Evolutionary conservation across 768 basidiomycete genomes (phyloP), one percentile per base, ranked within the genome.

Genomic region (Boletus subparvulus): DNA sequence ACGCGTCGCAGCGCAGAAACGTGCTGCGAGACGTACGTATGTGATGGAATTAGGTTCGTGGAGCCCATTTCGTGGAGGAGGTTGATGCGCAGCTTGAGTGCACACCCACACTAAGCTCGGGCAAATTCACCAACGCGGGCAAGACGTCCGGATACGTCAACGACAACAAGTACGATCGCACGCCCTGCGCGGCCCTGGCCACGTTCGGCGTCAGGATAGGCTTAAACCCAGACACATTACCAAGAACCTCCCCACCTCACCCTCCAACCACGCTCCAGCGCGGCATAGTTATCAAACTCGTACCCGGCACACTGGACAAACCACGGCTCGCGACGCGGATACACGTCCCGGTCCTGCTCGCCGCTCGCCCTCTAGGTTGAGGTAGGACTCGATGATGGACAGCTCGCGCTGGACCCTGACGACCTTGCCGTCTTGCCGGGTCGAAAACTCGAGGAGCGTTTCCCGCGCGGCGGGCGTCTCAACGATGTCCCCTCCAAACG

Each of bases 1-100:
- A 77, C 79, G 37, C 88, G 84, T 49, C 94, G 86, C 17, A 98
- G 77, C 6, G 84, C 82, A 2, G 91, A 80, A 47, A 98, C 75
- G 65, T 98, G 97, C 19, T 83, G 78, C 5, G 87, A 79, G 41
- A 98, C 92, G 66, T 93, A 97, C 0, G 77, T 68, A 32, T 76
- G 65, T 1, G 90, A 76, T 1, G 94, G 88, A 24, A 92, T 83
- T 1, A 80, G 78, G 2, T 76, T 77, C 24, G 78, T 68, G n/a
- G 74, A 68, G 47, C 80, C 80, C 0, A 74, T 64, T 21, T 66
- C 83, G 16, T 83, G 84, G 19, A 99, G 79, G 9, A 98, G 80
- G 69, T 99, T 97, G 12, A 94, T 94, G 11, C 96, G 86, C n/a
- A 98, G 69, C 71, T 99, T 97, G 56, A 98, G 65, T 98, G 95